Conservation (phyloP, 106 monocot species). For the Dendrobium chrysotoxum region DNA sequence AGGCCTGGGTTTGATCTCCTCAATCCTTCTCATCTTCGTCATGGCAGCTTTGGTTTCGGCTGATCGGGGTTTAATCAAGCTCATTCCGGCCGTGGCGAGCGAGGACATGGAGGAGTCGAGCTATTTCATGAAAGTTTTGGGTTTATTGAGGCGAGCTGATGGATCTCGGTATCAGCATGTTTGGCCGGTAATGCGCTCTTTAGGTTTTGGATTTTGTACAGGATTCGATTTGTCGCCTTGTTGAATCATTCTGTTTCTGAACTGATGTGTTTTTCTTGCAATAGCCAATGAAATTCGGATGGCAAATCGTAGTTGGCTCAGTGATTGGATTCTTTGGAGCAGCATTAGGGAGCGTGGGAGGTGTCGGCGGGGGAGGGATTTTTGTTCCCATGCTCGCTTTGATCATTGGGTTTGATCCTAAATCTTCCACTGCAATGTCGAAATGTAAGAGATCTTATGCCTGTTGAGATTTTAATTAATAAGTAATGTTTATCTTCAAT, state of each 20-base stretch:
- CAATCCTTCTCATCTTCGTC: background rate
- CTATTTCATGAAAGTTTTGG: background rate
- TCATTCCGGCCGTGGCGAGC: background rate
- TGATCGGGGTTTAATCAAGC: background rate
- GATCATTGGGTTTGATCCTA: slow-evolving; percentile 77
- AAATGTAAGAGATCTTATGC: slow-evolving; percentile 41
- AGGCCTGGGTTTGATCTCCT: background rate
- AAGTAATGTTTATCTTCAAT: too few species aligned
- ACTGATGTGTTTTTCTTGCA: background rate
- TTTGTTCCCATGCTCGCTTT: slow-evolving; percentile 81
- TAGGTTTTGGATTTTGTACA: background rate
- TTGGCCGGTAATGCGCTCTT: slow-evolving; percentile 16
- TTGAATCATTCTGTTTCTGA: background rate
- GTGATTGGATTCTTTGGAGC: slow-evolving; percentile 62
- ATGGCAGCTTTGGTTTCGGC: background rate
- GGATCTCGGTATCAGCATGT: slow-evolving; percentile 23
- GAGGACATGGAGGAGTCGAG: background rate
- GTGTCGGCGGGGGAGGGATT: slow-evolving; percentile 71
- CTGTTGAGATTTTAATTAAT: too few species aligned
- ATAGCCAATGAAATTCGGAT: slow-evolving; percentile 55
- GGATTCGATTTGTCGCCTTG: background rate
- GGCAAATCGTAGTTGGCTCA: slow-evolving; percentile 59
- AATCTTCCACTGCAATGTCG: slow-evolving; percentile 72
- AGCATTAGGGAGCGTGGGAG: slow-evolving; percentile 72
- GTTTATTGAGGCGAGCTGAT: slow-evolving; percentile 18